Conservation (phyloP, 1,284 basidiomycete species). For the Ustilago hordei region DNA sequence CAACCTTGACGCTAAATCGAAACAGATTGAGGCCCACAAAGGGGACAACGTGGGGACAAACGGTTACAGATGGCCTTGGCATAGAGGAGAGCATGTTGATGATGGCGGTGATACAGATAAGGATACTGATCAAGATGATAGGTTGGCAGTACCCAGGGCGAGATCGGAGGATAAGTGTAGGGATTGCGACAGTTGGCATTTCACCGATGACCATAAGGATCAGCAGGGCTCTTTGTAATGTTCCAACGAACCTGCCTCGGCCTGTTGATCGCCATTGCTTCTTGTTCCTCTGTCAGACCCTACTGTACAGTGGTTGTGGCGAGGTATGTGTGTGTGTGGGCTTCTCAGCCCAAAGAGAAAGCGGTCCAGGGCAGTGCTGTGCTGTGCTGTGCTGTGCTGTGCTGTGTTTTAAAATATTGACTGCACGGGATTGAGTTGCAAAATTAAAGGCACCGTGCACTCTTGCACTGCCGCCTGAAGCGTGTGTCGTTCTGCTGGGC, state of each 20-base stretch:
- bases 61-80: constrained; percentile 58
- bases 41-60: constrained; percentile 10
- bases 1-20: constrained; percentile 10
- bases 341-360: not conserved
- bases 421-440: too few species aligned
- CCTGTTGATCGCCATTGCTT: not conserved
- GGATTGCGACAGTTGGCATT: constrained; percentile 60
- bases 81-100: constrained; percentile 32
- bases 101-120: constrained; percentile 37
- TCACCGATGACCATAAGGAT: constrained; percentile 35
- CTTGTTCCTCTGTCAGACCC: not conserved
- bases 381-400: constrained; percentile 2
- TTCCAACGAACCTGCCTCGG: not conserved
- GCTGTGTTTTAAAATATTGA: constrained; percentile 2
- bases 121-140: constrained; percentile 50
- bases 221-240: not conserved
- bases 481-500: not conserved
- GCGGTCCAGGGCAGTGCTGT: not conserved
- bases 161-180: constrained; percentile 48
- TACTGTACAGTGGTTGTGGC: not conserved
- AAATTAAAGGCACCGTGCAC: constrained; percentile 2
- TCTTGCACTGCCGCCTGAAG: not conserved
- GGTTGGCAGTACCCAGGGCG: constrained; percentile 43
- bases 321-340: not conserved
- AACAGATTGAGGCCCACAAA: not conserved